These are phyloP conservation scores for Rhododendron ovatum DNA, from an alignment of 148 eudicot genomes.

Conservation along the genomic window DNA sequence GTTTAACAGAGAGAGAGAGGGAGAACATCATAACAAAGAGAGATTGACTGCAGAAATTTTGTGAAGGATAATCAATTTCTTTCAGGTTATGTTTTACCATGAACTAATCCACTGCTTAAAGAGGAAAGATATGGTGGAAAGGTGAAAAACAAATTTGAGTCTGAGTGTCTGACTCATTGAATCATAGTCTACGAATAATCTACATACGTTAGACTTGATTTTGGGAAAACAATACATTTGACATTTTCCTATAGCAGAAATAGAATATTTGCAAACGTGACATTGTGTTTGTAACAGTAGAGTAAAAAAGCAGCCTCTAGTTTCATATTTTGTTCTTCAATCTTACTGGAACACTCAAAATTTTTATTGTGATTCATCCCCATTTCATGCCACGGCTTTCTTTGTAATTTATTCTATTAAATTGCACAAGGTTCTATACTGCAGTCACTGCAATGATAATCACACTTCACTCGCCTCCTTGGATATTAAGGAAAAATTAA, in stretches of 20 bases:
- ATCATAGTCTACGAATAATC: neutral
- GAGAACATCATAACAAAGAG: neutral
- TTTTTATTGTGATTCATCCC: neutral
- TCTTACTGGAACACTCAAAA: neutral
- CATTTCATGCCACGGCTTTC: slow-evolving; percentile 2
- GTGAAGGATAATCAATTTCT: neutral
- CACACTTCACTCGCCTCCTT: neutral
- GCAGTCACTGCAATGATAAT: neutral
- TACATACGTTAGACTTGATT: neutral
- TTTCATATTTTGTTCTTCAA: neutral
- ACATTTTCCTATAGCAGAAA: neutral
- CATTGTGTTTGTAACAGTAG: neutral
- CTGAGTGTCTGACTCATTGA: neutral
- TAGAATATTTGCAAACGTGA: neutral
- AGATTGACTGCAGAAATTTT: neutral
- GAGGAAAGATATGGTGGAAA: neutral
- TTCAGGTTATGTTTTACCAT: neutral
- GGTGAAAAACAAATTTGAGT: neutral
- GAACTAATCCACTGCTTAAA: neutral
- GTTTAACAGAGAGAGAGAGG: neutral
- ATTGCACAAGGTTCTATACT: neutral
- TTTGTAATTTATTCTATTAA: neutral
- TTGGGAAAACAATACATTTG: neutral
- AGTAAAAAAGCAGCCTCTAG: neutral
- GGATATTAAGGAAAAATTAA: neutral